These are phyloP conservation scores for Cercophora newfieldiana DNA, from an alignment of 495 filamentous ascomycete species.

Conservation along the genomic window DNA sequence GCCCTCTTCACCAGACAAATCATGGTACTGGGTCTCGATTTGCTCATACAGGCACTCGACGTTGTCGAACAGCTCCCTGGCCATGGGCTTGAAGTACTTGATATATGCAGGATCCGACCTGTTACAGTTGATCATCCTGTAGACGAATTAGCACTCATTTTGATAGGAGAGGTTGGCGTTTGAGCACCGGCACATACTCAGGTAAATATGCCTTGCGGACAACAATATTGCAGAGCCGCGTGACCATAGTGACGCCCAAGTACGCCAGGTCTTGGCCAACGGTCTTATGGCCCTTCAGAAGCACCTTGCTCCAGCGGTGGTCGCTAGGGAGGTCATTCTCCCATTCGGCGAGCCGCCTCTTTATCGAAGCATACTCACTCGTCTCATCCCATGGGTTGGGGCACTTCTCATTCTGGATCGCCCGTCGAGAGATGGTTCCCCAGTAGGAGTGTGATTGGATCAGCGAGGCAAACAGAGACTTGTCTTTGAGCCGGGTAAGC, in stretches of 20 bases:
- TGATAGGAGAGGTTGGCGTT: neutral
- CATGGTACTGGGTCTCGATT: slow-evolving; percentile 47
- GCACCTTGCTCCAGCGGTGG: slow-evolving; percentile 44
- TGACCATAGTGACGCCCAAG: slow-evolving; percentile 49
- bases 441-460: slow-evolving; percentile 53
- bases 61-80: slow-evolving; percentile 48
- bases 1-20: slow-evolving; percentile 42
- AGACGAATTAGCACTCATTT: neutral
- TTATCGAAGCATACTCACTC: slow-evolving; percentile 46
- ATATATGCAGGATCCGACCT: slow-evolving; percentile 36
- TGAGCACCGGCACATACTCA: slow-evolving; percentile 35
- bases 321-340: slow-evolving; percentile 45
- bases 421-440: slow-evolving; percentile 49
- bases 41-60: slow-evolving; percentile 47
- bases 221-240: slow-evolving; percentile 53
- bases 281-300: slow-evolving; percentile 46
- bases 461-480: slow-evolving; percentile 51
- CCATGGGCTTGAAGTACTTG: slow-evolving; percentile 46
- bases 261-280: slow-evolving; percentile 49
- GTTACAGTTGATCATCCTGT: slow-evolving; percentile 44
- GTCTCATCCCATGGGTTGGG: slow-evolving; percentile 41
- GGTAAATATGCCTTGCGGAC: slow-evolving; percentile 49
- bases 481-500: slow-evolving; percentile 39
- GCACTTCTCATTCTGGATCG: slow-evolving; percentile 39
- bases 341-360: slow-evolving; percentile 40